phyloP scores from a whole-genome alignment of 352 stramenopile genomes.

The Globisporangium carolinianum region DNA sequence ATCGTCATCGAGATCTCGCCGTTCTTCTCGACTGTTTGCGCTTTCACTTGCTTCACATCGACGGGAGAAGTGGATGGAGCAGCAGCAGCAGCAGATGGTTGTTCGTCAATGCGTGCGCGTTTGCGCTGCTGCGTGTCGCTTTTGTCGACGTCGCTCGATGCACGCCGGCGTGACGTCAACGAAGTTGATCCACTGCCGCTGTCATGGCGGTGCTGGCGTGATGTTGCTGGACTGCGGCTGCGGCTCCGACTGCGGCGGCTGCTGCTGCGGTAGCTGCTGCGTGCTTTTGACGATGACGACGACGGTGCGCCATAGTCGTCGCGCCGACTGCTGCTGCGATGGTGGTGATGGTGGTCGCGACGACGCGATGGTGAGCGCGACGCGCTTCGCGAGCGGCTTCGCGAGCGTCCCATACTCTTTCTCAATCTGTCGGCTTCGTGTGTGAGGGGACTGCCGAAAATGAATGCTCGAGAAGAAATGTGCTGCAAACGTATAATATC shows the following conservation, averaged over 20 bases:
- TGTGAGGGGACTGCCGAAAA: not conserved
- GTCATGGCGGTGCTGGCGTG: not conserved
- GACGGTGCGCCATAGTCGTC: not conserved
- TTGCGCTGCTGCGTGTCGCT: not conserved
- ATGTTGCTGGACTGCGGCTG: not conserved
- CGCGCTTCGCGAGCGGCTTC: not conserved
- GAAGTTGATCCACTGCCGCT: not conserved
- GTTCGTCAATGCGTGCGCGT: not conserved
- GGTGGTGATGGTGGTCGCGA: not conserved
- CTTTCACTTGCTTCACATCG: not conserved
- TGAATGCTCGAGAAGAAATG: not conserved
- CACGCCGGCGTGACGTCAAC: not conserved
- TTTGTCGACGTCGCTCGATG: not conserved
- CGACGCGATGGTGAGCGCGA: not conserved
- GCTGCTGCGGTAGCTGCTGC: not conserved
- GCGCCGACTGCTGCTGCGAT: not conserved
- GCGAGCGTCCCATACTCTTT: not conserved
- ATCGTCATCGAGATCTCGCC: conserved; percentile 79
- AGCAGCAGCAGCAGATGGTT: not conserved
- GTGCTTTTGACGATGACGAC: not conserved
- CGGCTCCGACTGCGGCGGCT: not conserved
- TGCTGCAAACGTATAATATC: too few species aligned
- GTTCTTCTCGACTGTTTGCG: conserved; percentile 47
- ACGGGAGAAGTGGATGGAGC: not conserved
- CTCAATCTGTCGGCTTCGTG: not conserved